Evolutionary conservation across 345 rosid species (phyloP).

Genomic region (Eucalyptus decipiens): DNA sequence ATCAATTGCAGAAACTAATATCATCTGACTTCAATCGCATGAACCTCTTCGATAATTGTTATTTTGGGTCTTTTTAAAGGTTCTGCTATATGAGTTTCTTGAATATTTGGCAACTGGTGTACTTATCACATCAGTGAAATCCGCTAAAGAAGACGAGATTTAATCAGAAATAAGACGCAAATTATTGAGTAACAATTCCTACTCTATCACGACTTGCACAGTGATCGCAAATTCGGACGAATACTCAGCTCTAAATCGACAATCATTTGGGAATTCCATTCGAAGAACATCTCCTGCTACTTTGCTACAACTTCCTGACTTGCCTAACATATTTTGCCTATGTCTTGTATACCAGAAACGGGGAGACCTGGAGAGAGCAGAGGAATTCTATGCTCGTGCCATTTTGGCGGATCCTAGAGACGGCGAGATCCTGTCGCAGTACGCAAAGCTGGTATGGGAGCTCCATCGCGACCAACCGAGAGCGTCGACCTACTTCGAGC

Average conservation of each 20-base stretch:
- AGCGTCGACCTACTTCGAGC: slow-evolving; percentile 31
- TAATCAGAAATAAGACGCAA: neutral
- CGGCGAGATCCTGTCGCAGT: slow-evolving; percentile 38
- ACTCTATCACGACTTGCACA: neutral
- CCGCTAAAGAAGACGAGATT: fast-evolving
- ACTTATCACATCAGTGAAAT: neutral
- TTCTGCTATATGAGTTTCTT: neutral
- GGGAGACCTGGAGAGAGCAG: slow-evolving; percentile 28
- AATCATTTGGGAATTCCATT: neutral
- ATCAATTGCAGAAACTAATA: neutral
- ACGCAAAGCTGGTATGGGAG: slow-evolving; percentile 37
- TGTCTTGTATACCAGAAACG: slow-evolving; percentile 15
- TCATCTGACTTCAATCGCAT: fast-evolving
- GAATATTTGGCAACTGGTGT: neutral
- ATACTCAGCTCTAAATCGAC: neutral
- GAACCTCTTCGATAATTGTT: neutral
- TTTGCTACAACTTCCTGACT: neutral
- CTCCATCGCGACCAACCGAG: slow-evolving; percentile 23
- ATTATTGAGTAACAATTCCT: neutral
- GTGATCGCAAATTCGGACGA: neutral
- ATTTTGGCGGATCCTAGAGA: slow-evolving; percentile 41
- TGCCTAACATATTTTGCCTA: neutral
- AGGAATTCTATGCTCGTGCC: slow-evolving; percentile 40
- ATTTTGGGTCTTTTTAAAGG: neutral
- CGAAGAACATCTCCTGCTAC: neutral